Conservation (phyloP, 2,329 filamentous ascomycete species). For the Acrocalymma vagum region DNA sequence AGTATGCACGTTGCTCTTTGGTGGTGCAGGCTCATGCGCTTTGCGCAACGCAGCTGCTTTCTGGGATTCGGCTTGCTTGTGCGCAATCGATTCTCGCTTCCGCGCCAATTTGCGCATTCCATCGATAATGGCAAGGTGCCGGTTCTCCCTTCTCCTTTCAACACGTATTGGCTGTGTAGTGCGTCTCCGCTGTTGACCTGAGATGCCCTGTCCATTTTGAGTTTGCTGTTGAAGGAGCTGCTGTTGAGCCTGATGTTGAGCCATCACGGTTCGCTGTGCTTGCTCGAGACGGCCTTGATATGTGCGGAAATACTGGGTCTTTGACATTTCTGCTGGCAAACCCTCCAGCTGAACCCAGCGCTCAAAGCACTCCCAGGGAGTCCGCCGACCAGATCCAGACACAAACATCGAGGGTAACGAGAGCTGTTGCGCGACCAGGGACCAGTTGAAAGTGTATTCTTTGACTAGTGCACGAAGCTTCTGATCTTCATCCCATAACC, state of each 20-base stretch:
- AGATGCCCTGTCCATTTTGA: constrained; percentile 59
- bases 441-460: constrained; percentile 98
- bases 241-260: constrained; percentile 64
- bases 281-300: constrained; percentile 71
- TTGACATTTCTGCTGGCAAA: constrained; percentile 89
- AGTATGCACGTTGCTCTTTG: constrained; percentile 70
- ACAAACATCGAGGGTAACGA: constrained; percentile 76
- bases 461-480: constrained; percentile 85
- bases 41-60: constrained; percentile 83
- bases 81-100: constrained; percentile 84
- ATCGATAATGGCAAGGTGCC: constrained; percentile 88
- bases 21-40: constrained; percentile 72
- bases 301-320: constrained; percentile 92
- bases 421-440: constrained; percentile 85
- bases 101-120: constrained; percentile 95
- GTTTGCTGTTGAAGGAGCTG: constrained; percentile 64
- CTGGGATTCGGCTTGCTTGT: constrained; percentile 83
- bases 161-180: constrained; percentile 82
- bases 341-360: constrained; percentile 94
- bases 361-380: constrained; percentile 98
- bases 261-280: constrained; percentile 66
- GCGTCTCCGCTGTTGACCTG: constrained; percentile 67
- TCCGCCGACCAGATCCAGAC: constrained; percentile 88
- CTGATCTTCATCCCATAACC: constrained; percentile 90
- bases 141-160: constrained; percentile 84